Conservation (phyloP, 768 basidiomycete genomes). For the Russula abietina region DNA sequence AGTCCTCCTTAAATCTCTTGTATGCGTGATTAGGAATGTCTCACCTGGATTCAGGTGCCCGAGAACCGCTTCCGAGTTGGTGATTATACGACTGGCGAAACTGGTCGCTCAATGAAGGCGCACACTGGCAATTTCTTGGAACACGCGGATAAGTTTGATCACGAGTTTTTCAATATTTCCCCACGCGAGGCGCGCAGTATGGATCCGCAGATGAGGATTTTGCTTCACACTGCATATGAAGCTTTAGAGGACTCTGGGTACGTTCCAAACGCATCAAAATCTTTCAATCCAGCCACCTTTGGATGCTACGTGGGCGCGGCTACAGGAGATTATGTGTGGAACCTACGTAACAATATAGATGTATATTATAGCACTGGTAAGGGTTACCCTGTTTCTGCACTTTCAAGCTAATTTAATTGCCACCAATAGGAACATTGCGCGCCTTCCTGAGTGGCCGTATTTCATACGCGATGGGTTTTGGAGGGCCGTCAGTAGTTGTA, state of each 20-base stretch:
- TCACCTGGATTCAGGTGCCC: conserved; percentile 46
- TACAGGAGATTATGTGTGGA: conserved; percentile 64
- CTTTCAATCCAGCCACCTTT: conserved; percentile 48
- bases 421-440: conserved; percentile 51
- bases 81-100: conserved; percentile 33
- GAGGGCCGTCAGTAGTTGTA: conserved; percentile 65
- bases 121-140: conserved; percentile 60
- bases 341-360: conserved; percentile 55
- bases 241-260: conserved; percentile 69
- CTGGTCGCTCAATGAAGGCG: conserved; percentile 44
- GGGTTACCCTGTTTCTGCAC: conserved; percentile 6
- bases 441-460: conserved; percentile 68
- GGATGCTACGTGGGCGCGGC: conserved; percentile 66
- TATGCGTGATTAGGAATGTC: conserved; percentile 1
- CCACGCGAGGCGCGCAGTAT: conserved; percentile 70
- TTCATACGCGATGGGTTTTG: conserved; percentile 59
- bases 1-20: conserved; percentile 8
- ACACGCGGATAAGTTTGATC: conserved; percentile 55
- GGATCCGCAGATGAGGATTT: conserved; percentile 70
- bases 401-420: neutral
- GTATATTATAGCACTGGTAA: conserved; percentile 66
- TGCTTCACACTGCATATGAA: conserved; percentile 60
- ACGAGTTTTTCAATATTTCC: conserved; percentile 65
- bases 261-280: conserved; percentile 50
- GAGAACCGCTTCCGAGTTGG: conserved; percentile 47